A percentile compares a stretch with the other conserved stretches of the same genome.
These are phyloP conservation scores for Citrus sp. DNA, from an alignment of 345 rosid genomes.

Conservation along the genomic window DNA sequence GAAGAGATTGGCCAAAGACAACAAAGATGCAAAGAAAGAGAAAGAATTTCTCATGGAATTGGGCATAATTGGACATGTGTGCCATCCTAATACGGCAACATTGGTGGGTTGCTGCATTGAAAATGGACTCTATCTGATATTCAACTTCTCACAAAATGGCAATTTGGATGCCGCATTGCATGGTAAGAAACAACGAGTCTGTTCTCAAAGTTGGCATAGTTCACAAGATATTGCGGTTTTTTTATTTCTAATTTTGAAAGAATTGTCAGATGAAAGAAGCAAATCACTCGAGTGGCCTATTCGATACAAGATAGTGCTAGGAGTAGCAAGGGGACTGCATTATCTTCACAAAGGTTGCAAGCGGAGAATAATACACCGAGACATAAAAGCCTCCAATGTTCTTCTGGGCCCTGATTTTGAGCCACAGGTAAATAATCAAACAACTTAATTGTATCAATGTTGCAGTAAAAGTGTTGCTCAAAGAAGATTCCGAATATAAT, in stretches of 20 bases:
- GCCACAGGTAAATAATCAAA: slow-evolving; percentile 58
- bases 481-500: not conserved
- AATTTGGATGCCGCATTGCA: slow-evolving; percentile 72
- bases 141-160: slow-evolving; percentile 79
- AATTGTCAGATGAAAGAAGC: slow-evolving; percentile 32
- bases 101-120: slow-evolving; percentile 87
- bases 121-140: slow-evolving; percentile 78
- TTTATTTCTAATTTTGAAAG: not conserved
- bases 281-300: slow-evolving; percentile 58
- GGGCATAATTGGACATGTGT: slow-evolving; percentile 76
- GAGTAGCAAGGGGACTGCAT: slow-evolving; percentile 82
- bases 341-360: slow-evolving; percentile 88
- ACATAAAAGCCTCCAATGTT: slow-evolving; percentile 88
- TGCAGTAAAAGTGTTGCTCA: not conserved
- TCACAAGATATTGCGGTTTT: not conserved
- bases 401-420: slow-evolving; percentile 86
- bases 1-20: slow-evolving; percentile 76
- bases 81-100: slow-evolving; percentile 77
- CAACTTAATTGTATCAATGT: not conserved
- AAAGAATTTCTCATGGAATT: slow-evolving; percentile 83
- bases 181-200: slow-evolving; percentile 34
- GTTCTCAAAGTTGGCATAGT: not conserved
- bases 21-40: slow-evolving; percentile 71
- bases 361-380: slow-evolving; percentile 88
- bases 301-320: slow-evolving; percentile 71